These are phyloP conservation scores for Pelargonium fulgidum DNA, from an alignment of 441 rosid species.

Conservation along the genomic window DNA sequence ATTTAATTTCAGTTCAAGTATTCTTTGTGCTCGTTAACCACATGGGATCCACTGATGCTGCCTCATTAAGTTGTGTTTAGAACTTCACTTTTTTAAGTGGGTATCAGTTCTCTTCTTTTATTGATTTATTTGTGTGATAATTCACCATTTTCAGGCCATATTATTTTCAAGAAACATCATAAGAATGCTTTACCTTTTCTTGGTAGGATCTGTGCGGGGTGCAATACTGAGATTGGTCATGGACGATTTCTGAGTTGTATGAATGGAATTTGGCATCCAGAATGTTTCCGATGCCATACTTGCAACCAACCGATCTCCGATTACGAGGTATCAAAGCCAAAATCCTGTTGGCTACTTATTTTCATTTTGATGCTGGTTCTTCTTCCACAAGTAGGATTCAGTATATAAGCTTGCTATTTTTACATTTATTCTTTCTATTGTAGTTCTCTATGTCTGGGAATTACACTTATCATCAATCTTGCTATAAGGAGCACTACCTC, in stretches of 20 bases:
- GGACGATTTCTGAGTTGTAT: constrained; percentile 77
- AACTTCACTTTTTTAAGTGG: neutral
- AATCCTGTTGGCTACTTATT: neutral
- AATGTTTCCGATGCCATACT: constrained; percentile 75
- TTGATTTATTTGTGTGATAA: neutral
- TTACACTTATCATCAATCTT: constrained; percentile 74
- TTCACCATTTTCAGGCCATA: neutral
- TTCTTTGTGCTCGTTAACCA: neutral
- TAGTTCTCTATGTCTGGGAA: constrained; percentile 80
- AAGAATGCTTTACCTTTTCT: constrained; percentile 9
- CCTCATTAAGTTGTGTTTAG: constrained; percentile 6
- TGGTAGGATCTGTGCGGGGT: constrained; percentile 76
- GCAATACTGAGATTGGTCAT: constrained; percentile 69
- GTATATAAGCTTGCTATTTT: constrained; percentile 21
- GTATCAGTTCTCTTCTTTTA: neutral
- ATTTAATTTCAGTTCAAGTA: neutral
- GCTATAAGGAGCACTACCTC: constrained; percentile 75
- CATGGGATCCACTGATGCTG: neutral
- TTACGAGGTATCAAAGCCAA: constrained; percentile 54
- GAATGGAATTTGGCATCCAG: constrained; percentile 93
- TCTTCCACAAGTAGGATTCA: neutral
- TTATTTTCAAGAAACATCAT: constrained; percentile 14
- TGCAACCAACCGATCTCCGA: constrained; percentile 79
- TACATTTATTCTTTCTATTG: constrained; percentile 22
- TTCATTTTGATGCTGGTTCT: constrained; percentile 6